Evolutionary conservation across 345 rosid genomes (phyloP).

Genomic region (Populus deltoides): DNA sequence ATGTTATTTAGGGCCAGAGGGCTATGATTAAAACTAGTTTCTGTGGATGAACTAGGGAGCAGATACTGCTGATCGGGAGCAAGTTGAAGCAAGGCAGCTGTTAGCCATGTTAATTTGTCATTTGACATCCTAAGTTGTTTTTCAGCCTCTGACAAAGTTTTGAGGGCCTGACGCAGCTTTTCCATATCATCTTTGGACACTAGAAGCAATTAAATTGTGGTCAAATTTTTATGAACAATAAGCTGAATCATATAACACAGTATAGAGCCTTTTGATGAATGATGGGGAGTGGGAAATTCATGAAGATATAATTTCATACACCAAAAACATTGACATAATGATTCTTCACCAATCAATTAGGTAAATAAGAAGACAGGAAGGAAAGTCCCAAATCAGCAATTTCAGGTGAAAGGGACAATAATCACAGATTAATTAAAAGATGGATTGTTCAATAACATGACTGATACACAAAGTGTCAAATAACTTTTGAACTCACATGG

Average conservation of each 20-base stretch:
- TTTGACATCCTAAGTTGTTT: slow-evolving; percentile 88
- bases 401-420: not conserved
- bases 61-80: slow-evolving; percentile 94
- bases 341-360: not conserved
- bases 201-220: slow-evolving; percentile 31
- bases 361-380: not conserved
- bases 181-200: slow-evolving; percentile 96
- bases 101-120: slow-evolving; percentile 94
- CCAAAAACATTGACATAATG: not conserved
- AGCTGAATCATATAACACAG: not conserved
- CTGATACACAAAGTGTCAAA: not conserved
- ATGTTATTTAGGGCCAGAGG: slow-evolving; percentile 31
- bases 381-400: not conserved
- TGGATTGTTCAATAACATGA: not conserved
- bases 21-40: slow-evolving; percentile 60
- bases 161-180: slow-evolving; percentile 84
- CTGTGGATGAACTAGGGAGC: slow-evolving; percentile 60
- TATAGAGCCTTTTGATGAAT: not conserved
- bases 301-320: not conserved
- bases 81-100: slow-evolving; percentile 94
- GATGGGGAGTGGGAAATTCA: not conserved
- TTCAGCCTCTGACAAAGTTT: slow-evolving; percentile 92
- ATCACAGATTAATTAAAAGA: not conserved
- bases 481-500: slow-evolving; percentile 56
- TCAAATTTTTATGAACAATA: slow-evolving; percentile 12